phyloP scores from a whole-genome alignment of 75 land plant genomes.

The Pseudotsuga menziesii region DNA sequence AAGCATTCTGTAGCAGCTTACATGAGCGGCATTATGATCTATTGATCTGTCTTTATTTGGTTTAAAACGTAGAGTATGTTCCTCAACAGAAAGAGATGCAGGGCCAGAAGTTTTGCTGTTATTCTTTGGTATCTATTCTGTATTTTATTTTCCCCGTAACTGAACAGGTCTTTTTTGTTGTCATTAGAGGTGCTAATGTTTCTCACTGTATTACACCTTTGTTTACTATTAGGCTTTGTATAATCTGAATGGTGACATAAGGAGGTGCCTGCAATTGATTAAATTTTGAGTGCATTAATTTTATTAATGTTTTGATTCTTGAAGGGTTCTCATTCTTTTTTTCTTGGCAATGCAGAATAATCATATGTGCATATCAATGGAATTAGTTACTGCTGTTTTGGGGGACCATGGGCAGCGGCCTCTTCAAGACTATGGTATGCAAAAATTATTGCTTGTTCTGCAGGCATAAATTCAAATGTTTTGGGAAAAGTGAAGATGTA shows the following conservation, averaged over 20 bases:
- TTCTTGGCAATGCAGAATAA: constrained; percentile 11
- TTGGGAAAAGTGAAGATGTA: not conserved
- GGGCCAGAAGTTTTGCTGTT: too few species aligned
- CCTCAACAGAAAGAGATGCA: too few species aligned
- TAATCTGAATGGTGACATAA: not conserved
- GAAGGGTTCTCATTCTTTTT: not conserved
- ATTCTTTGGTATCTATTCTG: too few species aligned
- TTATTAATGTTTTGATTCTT: not conserved
- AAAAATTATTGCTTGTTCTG: not conserved
- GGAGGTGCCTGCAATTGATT: too few species aligned
- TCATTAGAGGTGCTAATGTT: not conserved
- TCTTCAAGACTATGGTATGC: constrained; percentile 81
- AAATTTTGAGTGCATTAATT: not conserved
- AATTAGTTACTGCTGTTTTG: constrained; percentile 93
- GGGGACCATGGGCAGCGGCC: constrained; percentile 99
- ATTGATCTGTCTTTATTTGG: too few species aligned
- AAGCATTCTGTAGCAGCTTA: too few species aligned
- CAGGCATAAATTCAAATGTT: not conserved
- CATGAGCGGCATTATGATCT: too few species aligned
- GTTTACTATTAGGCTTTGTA: not conserved
- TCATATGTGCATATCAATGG: constrained; percentile 90
- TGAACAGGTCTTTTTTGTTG: too few species aligned
- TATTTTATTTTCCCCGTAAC: too few species aligned
- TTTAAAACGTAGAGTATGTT: too few species aligned
- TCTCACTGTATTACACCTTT: not conserved